Conservation (phyloP, 345 rosid species). For the Carallia pectinifolia region DNA sequence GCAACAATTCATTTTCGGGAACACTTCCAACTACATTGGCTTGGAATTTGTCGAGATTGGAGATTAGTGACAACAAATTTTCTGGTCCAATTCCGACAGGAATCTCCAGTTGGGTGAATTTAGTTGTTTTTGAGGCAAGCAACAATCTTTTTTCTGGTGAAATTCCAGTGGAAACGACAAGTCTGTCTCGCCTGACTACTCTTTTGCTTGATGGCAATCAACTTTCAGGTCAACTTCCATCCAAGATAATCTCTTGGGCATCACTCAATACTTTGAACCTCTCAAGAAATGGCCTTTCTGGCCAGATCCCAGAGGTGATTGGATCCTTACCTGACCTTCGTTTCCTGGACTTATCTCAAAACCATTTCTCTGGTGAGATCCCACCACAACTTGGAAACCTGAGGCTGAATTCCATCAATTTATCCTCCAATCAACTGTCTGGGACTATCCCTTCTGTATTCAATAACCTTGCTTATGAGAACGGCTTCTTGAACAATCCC, state of each 20-base stretch:
- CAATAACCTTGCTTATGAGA: slow-evolving; percentile 61
- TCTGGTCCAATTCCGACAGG: slow-evolving; percentile 65
- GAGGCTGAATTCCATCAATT: slow-evolving; percentile 42
- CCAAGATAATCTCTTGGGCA: slow-evolving; percentile 61
- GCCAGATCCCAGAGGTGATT: slow-evolving; percentile 55
- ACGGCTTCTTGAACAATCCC: slow-evolving; percentile 67
- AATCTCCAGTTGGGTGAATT: slow-evolving; percentile 49
- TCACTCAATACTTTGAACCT: slow-evolving; percentile 46
- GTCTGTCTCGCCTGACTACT: slow-evolving; percentile 40
- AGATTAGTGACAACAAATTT: slow-evolving; percentile 64
- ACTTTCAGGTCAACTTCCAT: slow-evolving; percentile 66
- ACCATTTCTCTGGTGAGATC: slow-evolving; percentile 64
- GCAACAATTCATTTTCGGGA: slow-evolving; percentile 70
- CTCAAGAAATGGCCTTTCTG: slow-evolving; percentile 65
- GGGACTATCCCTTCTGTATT: slow-evolving; percentile 59
- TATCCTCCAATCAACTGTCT: slow-evolving; percentile 66
- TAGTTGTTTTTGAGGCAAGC: slow-evolving; percentile 57
- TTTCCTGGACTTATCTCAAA: slow-evolving; percentile 63
- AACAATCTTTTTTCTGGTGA: slow-evolving; percentile 66
- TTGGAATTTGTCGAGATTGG: slow-evolving; percentile 66
- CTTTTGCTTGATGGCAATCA: slow-evolving; percentile 57
- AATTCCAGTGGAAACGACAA: slow-evolving; percentile 57
- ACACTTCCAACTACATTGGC: slow-evolving; percentile 52
- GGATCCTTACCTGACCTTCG: slow-evolving; percentile 55
- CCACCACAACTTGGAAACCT: slow-evolving; percentile 55